Conservation (phyloP, 202 grass and related monocot genomes). For the Schoenoplectus triqueter region DNA sequence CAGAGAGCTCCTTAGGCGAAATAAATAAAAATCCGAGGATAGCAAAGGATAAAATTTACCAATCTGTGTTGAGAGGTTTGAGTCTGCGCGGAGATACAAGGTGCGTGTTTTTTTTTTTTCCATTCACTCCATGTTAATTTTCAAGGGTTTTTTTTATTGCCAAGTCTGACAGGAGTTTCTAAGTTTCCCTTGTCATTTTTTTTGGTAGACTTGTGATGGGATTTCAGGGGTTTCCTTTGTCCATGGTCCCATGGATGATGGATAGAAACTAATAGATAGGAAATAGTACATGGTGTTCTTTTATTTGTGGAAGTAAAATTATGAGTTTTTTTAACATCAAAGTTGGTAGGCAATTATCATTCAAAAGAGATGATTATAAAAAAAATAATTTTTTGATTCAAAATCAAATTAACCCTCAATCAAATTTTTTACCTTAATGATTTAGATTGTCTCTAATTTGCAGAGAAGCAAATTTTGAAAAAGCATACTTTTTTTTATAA, state of each 20-base stretch:
- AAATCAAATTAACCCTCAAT: too few relatives aligned
- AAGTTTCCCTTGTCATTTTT: not conserved
- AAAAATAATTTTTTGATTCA: too few relatives aligned
- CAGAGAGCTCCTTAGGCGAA: constrained; percentile 22
- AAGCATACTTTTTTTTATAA: too few relatives aligned
- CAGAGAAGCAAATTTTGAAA: too few relatives aligned
- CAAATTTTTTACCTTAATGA: too few relatives aligned
- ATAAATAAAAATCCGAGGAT: constrained; percentile 9
- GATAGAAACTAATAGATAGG: not conserved
- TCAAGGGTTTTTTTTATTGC: not conserved
- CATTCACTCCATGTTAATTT: not conserved
- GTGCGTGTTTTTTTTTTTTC: not conserved
- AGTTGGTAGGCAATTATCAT: too few relatives aligned
- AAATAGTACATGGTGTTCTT: constrained; percentile 5
- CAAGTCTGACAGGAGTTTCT: not conserved
- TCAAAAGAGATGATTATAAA: too few relatives aligned
- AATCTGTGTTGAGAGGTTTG: not conserved
- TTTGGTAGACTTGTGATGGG: constrained; percentile 18
- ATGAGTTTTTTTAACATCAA: not conserved
- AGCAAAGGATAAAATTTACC: constrained; percentile 19
- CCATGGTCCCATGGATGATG: not conserved
- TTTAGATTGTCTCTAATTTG: too few relatives aligned
- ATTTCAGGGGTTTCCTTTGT: not conserved
- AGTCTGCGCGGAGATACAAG: not conserved
- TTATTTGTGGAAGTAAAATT: not conserved